Evolutionary conservation across 495 filamentous ascomycete species (phyloP).

Genomic region (Aspergillus taichungensis): DNA sequence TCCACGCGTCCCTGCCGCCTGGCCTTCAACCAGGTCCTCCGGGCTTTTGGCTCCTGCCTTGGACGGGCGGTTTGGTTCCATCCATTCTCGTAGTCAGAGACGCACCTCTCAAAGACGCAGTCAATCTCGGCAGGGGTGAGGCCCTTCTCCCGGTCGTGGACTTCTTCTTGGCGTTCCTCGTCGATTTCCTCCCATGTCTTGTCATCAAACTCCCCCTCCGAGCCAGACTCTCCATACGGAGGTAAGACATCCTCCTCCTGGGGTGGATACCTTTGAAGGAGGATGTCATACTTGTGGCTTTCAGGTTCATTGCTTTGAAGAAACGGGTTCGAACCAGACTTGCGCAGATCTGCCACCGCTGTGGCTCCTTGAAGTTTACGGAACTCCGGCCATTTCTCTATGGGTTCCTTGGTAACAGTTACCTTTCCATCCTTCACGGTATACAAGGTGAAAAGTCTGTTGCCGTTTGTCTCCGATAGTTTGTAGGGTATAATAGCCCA

Average conservation of each 20-base stretch:
- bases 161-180: slow-evolving; percentile 34
- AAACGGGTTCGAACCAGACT: too few species aligned
- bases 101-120: slow-evolving; percentile 41
- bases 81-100: slow-evolving; percentile 40
- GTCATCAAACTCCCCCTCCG: slow-evolving; percentile 44
- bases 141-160: slow-evolving; percentile 6
- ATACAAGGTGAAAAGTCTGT: slow-evolving; percentile 19
- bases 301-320: background rate
- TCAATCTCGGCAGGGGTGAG: slow-evolving; percentile 42
- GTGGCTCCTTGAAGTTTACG: background rate
- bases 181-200: slow-evolving; percentile 57
- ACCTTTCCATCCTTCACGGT: slow-evolving; percentile 13
- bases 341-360: too few species aligned
- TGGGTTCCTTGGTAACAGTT: slow-evolving; percentile 14
- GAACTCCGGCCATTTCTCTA: slow-evolving; percentile 16
- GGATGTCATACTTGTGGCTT: slow-evolving; percentile 18
- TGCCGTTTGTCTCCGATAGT: slow-evolving; percentile 2
- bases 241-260: slow-evolving; percentile 42
- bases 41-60: slow-evolving; percentile 44
- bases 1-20: slow-evolving; percentile 23
- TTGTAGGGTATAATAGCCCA: slow-evolving; percentile 21
- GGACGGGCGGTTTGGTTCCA: slow-evolving; percentile 53
- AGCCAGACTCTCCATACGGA: slow-evolving; percentile 56
- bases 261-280: slow-evolving; percentile 39
- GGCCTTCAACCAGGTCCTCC: slow-evolving; percentile 50